These are phyloP conservation scores for Lentinula novae-zelandiae DNA, from an alignment of 1,284 basidiomycete species.

Conservation along the genomic window DNA sequence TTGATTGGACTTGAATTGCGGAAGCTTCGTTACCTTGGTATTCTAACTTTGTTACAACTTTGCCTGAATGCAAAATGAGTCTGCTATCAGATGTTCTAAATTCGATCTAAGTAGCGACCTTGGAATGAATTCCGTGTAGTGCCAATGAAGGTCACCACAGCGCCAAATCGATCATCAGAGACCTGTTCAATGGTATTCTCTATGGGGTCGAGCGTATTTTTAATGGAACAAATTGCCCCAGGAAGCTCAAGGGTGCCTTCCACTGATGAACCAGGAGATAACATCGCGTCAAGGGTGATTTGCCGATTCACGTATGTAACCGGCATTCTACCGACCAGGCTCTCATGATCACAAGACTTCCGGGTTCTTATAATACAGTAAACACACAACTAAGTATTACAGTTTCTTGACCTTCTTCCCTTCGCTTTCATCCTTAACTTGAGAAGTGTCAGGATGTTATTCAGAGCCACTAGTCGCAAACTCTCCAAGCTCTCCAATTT, in stretches of 20 bases:
- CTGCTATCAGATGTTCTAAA: not conserved
- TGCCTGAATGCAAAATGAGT: conserved; percentile 44
- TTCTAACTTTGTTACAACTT: conserved; percentile 68
- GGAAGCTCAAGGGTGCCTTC: conserved; percentile 42
- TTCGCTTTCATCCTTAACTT: not conserved
- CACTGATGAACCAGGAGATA: conserved; percentile 36
- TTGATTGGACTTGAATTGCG: not conserved
- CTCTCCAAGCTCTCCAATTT: not conserved
- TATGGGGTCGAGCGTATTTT: conserved; percentile 55
- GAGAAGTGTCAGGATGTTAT: not conserved
- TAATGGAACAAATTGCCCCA: conserved; percentile 55
- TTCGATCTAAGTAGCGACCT: conserved; percentile 30
- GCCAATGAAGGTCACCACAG: conserved; percentile 70
- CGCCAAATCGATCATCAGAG: conserved; percentile 61
- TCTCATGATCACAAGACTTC: not conserved
- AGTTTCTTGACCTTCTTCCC: too few relatives aligned
- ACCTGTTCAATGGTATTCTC: conserved; percentile 58
- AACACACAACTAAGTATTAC: too few relatives aligned
- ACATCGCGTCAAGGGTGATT: not conserved
- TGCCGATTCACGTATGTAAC: not conserved
- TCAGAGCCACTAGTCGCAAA: not conserved
- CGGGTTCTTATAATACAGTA: not conserved
- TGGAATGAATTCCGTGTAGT: conserved; percentile 49
- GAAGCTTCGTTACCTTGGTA: conserved; percentile 44
- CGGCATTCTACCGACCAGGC: not conserved